Evolutionary conservation across 768 basidiomycete genomes (phyloP).

Genomic region (Lactarius sanguifluus): DNA sequence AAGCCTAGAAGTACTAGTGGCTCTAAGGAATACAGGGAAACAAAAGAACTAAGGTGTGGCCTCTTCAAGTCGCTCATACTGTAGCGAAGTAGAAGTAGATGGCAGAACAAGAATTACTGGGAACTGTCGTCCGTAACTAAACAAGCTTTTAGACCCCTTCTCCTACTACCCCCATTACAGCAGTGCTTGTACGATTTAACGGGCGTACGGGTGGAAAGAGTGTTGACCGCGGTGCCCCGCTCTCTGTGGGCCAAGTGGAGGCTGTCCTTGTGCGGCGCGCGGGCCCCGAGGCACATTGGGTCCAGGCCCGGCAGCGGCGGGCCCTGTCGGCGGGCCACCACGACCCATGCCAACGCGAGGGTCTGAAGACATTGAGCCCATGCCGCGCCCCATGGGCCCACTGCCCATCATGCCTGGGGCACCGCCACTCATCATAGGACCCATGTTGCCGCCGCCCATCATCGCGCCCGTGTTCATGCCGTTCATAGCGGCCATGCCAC

Average conservation of each 20-base stretch:
- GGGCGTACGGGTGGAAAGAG: slow-evolving; percentile 38
- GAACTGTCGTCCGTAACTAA: slow-evolving; percentile 3
- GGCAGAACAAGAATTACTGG: slow-evolving; percentile 20
- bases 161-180: slow-evolving; percentile 13
- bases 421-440: slow-evolving; percentile 35
- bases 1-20: slow-evolving; percentile 19
- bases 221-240: slow-evolving; percentile 36
- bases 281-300: slow-evolving; percentile 34
- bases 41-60: slow-evolving; percentile 7
- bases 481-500: slow-evolving; percentile 52
- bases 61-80: background rate
- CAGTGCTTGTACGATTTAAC: slow-evolving; percentile 28
- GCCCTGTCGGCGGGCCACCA: slow-evolving; percentile 23
- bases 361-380: slow-evolving; percentile 31
- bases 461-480: slow-evolving; percentile 31
- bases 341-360: slow-evolving; percentile 30
- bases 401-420: slow-evolving; percentile 35
- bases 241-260: slow-evolving; percentile 33
- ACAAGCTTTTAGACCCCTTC: background rate
- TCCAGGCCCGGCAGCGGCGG: slow-evolving; percentile 25
- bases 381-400: slow-evolving; percentile 29
- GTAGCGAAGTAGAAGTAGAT: slow-evolving; percentile 3
- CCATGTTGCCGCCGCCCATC: slow-evolving; percentile 38
- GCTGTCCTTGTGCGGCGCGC: slow-evolving; percentile 31
- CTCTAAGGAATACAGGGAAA: slow-evolving; percentile 18